Evolutionary conservation across 208 protist species (phyloP).

Genomic region (Wallacemonas rigidus): DNA sequence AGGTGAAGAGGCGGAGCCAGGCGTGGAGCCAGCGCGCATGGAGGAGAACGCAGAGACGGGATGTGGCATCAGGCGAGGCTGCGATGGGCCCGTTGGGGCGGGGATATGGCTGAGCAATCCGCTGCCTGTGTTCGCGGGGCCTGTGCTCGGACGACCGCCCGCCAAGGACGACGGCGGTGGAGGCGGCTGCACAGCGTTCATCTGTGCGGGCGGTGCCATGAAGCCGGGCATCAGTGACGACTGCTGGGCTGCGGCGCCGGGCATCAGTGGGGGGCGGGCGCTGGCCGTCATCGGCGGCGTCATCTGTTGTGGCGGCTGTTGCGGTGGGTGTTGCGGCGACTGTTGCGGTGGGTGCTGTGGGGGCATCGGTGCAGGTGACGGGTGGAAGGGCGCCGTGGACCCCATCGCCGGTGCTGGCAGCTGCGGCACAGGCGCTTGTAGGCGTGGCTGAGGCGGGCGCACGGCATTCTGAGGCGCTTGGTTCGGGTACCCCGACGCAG

Average conservation of each 20-base stretch:
- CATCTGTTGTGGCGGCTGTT: slow-evolving; percentile 16
- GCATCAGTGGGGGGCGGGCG: background rate
- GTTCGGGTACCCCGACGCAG: background rate
- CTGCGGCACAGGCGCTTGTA: no score
- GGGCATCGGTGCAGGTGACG: background rate
- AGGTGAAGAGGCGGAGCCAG: slow-evolving; percentile 6
- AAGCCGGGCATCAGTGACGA: background rate
- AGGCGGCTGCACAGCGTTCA: background rate
- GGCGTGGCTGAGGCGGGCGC: no score
- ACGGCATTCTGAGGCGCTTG: no score
- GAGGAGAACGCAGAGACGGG: slow-evolving; percentile 70
- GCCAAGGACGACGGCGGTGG: background rate
- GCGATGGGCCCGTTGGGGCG: slow-evolving; percentile 24
- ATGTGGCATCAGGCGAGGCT: slow-evolving; percentile 69
- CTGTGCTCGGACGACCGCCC: background rate
- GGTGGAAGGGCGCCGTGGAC: background rate
- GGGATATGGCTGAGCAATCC: slow-evolving; percentile 11
- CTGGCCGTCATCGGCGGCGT: background rate
- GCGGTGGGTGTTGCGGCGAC: slow-evolving; percentile 5
- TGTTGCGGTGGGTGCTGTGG: background rate
- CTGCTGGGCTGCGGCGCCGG: slow-evolving; percentile 2
- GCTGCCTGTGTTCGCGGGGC: background rate
- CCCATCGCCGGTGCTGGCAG: no score
- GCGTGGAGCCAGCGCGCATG: slow-evolving; percentile 34
- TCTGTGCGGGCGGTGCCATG: background rate